A percentile compares a stretch with the other conserved stretches of the same genome.
Conservation (phyloP, 495 filamentous ascomycete genomes). For the Penicillium canescens region DNA sequence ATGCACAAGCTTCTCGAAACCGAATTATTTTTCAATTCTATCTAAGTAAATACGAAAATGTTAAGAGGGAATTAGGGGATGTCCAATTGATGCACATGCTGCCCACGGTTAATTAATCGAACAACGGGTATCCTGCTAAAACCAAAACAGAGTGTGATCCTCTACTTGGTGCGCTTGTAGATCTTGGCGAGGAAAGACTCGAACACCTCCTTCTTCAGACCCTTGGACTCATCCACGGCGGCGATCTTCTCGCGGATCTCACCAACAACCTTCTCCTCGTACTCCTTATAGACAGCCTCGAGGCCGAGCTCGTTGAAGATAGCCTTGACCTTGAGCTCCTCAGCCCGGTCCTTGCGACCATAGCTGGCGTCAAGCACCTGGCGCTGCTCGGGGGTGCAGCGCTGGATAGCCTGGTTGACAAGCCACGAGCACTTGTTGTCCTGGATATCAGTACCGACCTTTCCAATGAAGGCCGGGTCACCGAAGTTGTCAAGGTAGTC, state of each 20-base stretch:
- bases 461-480: conserved; percentile 90
- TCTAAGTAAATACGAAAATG: not conserved
- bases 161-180: conserved; percentile 90
- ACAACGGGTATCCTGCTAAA: conserved; percentile 19
- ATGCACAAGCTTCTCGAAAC: not conserved
- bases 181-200: conserved; percentile 92
- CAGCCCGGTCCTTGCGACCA: conserved; percentile 78
- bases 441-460: conserved; percentile 97
- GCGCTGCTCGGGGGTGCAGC: conserved; percentile 78
- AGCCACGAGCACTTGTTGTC: conserved; percentile 99
- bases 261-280: conserved; percentile 80
- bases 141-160: conserved; percentile 1
- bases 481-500: conserved; percentile 99
- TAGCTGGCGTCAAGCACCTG: conserved; percentile 79
- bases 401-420: conserved; percentile 85
- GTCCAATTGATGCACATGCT: not conserved
- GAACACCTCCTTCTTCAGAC: conserved; percentile 86
- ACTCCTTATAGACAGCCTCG: conserved; percentile 77
- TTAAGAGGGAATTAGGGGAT: not conserved
- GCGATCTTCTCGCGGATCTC: conserved; percentile 74
- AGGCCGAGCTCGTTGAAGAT: conserved; percentile 82
- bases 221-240: conserved; percentile 77
- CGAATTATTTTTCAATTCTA: not conserved
- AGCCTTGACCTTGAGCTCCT: conserved; percentile 83
- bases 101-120: not conserved